phyloP scores from a whole-genome alignment of 2,329 filamentous ascomycete species.

The Aspergillus floridensis region DNA sequence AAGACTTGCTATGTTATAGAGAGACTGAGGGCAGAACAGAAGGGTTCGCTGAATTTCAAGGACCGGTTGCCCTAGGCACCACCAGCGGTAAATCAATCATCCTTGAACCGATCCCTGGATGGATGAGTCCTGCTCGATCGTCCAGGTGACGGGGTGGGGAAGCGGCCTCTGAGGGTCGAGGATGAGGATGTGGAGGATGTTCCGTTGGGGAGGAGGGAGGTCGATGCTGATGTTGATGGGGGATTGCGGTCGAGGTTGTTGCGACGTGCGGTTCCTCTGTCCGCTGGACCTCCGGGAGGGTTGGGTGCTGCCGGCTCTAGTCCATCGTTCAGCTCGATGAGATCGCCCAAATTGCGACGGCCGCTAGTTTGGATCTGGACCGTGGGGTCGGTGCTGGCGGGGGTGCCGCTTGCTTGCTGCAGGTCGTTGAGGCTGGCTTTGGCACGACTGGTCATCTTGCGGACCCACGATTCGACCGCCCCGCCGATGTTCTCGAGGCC shows the following conservation, averaged over 20 bases:
- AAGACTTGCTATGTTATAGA: no score
- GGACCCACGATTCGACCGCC: slow-evolving; percentile 84
- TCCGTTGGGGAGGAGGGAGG: slow-evolving; percentile 16
- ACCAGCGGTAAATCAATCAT: slow-evolving; percentile 22
- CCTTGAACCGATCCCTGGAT: slow-evolving; percentile 28
- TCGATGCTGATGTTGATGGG: slow-evolving; percentile 16
- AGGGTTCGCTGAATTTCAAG: no score
- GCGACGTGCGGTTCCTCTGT: slow-evolving; percentile 4
- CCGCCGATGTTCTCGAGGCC: slow-evolving; percentile 79
- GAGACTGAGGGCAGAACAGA: no score
- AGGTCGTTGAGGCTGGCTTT: slow-evolving; percentile 41
- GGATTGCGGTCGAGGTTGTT: slow-evolving; percentile 14
- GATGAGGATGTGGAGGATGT: slow-evolving; percentile 5
- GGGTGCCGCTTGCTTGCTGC: slow-evolving; percentile 32
- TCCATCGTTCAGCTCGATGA: slow-evolving; percentile 45
- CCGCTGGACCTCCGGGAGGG: background rate
- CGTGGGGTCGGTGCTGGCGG: slow-evolving; percentile 19
- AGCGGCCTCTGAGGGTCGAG: slow-evolving; percentile 24
- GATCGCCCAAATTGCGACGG: slow-evolving; percentile 37
- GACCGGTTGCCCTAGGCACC: no score
- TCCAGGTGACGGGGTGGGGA: slow-evolving; percentile 23
- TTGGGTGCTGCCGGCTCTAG: slow-evolving; percentile 21
- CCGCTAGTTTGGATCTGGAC: slow-evolving; percentile 18
- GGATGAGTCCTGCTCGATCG: slow-evolving; percentile 40
- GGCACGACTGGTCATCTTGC: slow-evolving; percentile 65